phyloP scores from a whole-genome alignment of 176 grass and related monocot species.

The Carex littledalei region DNA sequence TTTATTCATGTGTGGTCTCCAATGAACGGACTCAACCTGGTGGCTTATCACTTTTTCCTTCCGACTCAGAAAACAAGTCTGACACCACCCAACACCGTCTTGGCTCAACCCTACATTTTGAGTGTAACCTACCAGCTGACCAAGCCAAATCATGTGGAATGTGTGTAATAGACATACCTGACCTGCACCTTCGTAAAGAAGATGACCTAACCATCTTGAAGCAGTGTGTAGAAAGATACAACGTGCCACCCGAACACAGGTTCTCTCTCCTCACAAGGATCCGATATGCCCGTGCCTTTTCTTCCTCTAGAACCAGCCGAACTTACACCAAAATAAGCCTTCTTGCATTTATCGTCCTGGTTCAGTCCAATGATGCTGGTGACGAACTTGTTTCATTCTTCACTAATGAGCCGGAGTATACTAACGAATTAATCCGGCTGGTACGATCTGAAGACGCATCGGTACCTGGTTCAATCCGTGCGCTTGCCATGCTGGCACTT shows the following conservation, averaged over 20 bases:
- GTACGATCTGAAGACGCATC: conserved; percentile 72
- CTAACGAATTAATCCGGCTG: conserved; percentile 86
- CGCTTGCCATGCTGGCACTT: conserved; percentile 90
- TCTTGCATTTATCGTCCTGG: conserved; percentile 88
- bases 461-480: conserved; percentile 73
- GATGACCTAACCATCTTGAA: conserved; percentile 87
- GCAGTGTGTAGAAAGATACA: conserved; percentile 64
- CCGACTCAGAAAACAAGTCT: conserved; percentile 62
- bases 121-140: conserved; percentile 46
- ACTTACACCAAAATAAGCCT: conserved; percentile 92
- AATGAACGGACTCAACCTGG: conserved; percentile 77
- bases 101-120: conserved; percentile 96
- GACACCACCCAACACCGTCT: conserved; percentile 65
- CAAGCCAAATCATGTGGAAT: conserved; percentile 51
- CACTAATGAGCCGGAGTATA: conserved; percentile 98
- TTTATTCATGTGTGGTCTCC: conserved; percentile 88
- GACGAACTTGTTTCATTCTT: conserved; percentile 94
- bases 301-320: conserved; percentile 54
- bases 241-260: conserved; percentile 71
- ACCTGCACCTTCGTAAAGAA: conserved; percentile 79
- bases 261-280: conserved; percentile 95
- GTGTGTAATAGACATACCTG: conserved; percentile 83
- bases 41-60: conserved; percentile 51
- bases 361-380: conserved; percentile 91
- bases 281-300: conserved; percentile 83